Evolutionary conservation across 176 grass and related monocot genomes (phyloP), one percentile per base, ranked within the genome.

Genomic region (Phoenix dactylifera): DNA sequence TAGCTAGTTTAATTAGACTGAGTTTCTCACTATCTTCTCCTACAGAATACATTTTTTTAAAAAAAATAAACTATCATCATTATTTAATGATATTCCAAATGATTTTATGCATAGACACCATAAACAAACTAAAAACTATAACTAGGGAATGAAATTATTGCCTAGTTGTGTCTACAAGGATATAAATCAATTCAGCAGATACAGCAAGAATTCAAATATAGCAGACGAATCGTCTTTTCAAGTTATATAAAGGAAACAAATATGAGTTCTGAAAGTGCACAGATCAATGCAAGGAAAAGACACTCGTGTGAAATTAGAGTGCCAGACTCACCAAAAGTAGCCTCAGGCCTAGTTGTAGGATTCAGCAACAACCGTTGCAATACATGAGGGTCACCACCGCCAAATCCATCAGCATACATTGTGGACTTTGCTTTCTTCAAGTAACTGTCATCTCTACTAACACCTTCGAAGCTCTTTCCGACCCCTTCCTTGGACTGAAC

Each of bases 391-490:
- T 98, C 29, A 60, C 51, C 5, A 57, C 55, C 5, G 48, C 62
- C 25, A 62, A 71, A 51, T 16, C 85, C 81, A 24, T 82, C 88
- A 5, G 76, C 64, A 80, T 81, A 80, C 50, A 83, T 75, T 66
- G 73, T 24, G 6, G 73, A 73, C 79, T 85, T 98, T 18, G 69
- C 74, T 72, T 93, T 92, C 57, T 81, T 89, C 66, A 93, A 73
- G 62, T 89, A 93, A 73, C 85, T 93, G 70, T 98, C 94, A 54
- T 98, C 94, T 81, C 83, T 88, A 18, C 84, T 85, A 73, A 93
- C 76, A 30, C 77, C 79, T n/a, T 73, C 22, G 1, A 24, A 15
- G 59, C 69, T 80, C 51, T 54, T 76, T 16, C 67, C 68, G 6
- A 53, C 75, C 22, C 52, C 50, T 69, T 58, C 73, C 59, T 65